A percentile compares a stretch with the other conserved stretches of the same genome.
These are phyloP conservation scores for Lachancea mirantina DNA, from an alignment of 805 yeast genomes.

Conservation along the genomic window DNA sequence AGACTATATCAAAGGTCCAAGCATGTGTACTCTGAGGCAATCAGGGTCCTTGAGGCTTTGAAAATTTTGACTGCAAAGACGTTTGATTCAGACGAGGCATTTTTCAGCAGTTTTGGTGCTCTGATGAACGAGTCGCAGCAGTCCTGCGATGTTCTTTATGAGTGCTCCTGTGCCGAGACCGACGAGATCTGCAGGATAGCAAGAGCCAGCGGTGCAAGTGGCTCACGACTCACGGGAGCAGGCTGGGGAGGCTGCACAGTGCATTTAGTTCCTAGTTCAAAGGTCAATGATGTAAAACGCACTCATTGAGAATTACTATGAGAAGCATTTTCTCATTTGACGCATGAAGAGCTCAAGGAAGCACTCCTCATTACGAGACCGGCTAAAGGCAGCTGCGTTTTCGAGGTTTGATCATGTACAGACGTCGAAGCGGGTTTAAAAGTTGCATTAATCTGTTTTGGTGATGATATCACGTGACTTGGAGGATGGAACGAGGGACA, in stretches of 20 bases:
- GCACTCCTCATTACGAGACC: constrained; percentile 53
- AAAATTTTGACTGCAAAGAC: constrained; percentile 30
- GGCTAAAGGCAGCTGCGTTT: constrained; percentile 41
- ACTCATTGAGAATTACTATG: constrained; percentile 45
- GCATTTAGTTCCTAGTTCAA: constrained; percentile 40
- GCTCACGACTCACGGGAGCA: constrained; percentile 72
- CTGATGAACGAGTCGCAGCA: constrained; percentile 55
- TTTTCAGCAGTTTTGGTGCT: constrained; percentile 41
- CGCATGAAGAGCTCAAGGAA: constrained; percentile 38
- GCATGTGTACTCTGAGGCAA: constrained; percentile 58
- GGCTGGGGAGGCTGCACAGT: constrained; percentile 74
- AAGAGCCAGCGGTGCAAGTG: constrained; percentile 46
- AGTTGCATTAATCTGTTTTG: no score
- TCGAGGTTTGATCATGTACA: constrained; percentile 16
- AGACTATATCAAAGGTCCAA: constrained; percentile 50
- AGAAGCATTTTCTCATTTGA: constrained; percentile 41
- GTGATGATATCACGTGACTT: no score
- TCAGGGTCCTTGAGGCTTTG: constrained; percentile 48
- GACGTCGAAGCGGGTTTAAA: constrained; percentile 1
- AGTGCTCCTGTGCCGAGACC: constrained; percentile 51
- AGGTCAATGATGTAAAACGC: constrained; percentile 37
- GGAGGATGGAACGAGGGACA: no score
- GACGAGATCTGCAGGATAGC: constrained; percentile 51
- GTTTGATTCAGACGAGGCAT: constrained; percentile 23
- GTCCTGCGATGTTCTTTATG: constrained; percentile 42